Base-by-base conservation (phyloP, 495 filamentous ascomycete genomes). In the Podospora pseudoanserina region DNA sequence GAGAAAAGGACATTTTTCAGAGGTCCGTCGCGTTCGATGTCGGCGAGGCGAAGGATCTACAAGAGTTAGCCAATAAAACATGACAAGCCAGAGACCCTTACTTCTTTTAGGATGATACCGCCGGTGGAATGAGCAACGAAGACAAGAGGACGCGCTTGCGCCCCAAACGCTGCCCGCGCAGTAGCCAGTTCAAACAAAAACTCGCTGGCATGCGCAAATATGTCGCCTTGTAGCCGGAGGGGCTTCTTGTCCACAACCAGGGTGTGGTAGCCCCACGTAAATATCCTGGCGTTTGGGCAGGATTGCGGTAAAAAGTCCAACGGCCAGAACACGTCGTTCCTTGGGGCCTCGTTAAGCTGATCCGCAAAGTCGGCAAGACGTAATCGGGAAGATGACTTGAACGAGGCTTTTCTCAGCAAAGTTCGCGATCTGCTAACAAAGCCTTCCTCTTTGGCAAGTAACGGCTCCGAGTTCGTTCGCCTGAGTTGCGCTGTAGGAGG, bases 81-180 rank as follows among this genome's bases (percentile, higher is more conserved):
- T 5, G n/a, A 9, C 7, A 19, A 2, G 15, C 5, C 9, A 11
- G 20, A 19, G 54, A 11, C n/a, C 49, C 28, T 67, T 56, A 79
- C 79, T 69, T 80, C 79, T 61, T 79, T 80, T 11, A 80, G 71
- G 3, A 80, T 9, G 0, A 80, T n/a, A n/a, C 79, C 79, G 3
- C 79, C 77, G 0, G 77, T 77, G 11, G 77, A 79, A 58, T 80
- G 77, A 2, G 77, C 71, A 11, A 80, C 67, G 20, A 79, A 77
- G 19, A 80, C 59, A 11, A 80, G 68, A 15, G 76, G 74, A 11
- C 76, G 64, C 1, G 68, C 66, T 9, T 55, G 53, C 0, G 34
- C 28, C 9, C 69, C 67, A n/a, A 67, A 59, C n/a, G 56, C 54
- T 1, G 68, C 60, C 6, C 79, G 66, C 4, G 70, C 56, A 2